Evolutionary conservation across 2,329 filamentous ascomycete genomes (phyloP).

Genomic region (Knoxdaviesia proteae): DNA sequence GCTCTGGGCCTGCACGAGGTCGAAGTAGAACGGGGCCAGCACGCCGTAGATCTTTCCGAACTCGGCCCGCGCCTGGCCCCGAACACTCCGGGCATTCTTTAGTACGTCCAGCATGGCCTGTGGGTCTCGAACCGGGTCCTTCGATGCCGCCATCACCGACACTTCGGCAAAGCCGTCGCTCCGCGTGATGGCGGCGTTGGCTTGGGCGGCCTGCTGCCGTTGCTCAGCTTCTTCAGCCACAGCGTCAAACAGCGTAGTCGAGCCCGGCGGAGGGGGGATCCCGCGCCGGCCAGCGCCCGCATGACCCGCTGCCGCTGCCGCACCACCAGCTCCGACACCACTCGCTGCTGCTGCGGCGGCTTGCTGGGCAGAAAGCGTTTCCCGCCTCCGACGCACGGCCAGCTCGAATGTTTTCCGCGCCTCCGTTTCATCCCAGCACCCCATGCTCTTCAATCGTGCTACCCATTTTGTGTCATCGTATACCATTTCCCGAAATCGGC

Average conservation of each 20-base stretch:
- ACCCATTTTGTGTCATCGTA: constrained; percentile 97
- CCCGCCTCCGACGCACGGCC: constrained; percentile 36
- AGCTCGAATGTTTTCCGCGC: constrained; percentile 67
- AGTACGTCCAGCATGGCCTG: constrained; percentile 48
- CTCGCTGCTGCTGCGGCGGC: constrained; percentile 5
- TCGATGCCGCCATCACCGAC: constrained; percentile 29
- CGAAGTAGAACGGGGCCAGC: constrained; percentile 70
- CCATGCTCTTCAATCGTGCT: constrained; percentile 64
- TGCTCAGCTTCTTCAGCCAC: constrained; percentile 31
- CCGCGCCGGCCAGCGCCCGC: constrained; percentile 3
- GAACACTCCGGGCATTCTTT: constrained; percentile 50
- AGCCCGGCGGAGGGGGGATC: constrained; percentile 8
- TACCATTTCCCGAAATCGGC: constrained; percentile 87
- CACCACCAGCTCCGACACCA: constrained; percentile 2
- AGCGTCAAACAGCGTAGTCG: constrained; percentile 55
- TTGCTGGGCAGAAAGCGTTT: constrained; percentile 20
- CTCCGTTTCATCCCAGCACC: constrained; percentile 77
- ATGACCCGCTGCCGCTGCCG: constrained; percentile 7
- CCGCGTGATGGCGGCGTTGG: constrained; percentile 7
- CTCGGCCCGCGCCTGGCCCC: constrained; percentile 71
- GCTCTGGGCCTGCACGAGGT: constrained; percentile 50
- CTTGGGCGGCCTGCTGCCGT: constrained; percentile 9
- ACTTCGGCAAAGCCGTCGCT: constrained; percentile 57
- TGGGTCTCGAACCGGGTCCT: constrained; percentile 28
- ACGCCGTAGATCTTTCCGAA: constrained; percentile 83